Conservation (phyloP, 208 protist genomes). For the Acanthamoeba healyi region DNA sequence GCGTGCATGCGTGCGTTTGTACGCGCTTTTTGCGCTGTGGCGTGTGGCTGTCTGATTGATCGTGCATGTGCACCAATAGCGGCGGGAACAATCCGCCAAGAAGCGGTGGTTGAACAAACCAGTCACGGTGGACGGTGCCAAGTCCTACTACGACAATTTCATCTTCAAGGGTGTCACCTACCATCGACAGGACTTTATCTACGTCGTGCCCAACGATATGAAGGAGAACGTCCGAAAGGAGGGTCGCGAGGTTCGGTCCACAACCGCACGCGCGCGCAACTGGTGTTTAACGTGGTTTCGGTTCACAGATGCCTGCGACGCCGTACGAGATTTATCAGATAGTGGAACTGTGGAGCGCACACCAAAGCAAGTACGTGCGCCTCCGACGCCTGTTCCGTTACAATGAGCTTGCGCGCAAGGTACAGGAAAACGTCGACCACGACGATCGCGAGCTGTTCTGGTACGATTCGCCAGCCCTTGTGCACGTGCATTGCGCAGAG, state of each 20-base stretch:
- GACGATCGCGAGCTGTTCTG: not conserved
- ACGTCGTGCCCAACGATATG: constrained; percentile 25
- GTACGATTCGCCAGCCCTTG: not conserved
- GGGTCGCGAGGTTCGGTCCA: not conserved
- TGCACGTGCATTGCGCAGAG: not conserved
- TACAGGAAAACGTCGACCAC: not conserved
- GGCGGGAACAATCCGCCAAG: not conserved
- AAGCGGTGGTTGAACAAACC: constrained; percentile 3
- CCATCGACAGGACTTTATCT: not conserved
- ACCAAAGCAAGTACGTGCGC: not conserved
- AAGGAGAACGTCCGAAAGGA: not conserved
- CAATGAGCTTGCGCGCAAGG: not conserved
- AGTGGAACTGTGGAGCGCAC: not conserved
- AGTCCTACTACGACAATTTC: constrained; percentile 11
- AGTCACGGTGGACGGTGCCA: no score
- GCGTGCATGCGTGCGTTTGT: not conserved
- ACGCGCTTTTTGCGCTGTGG: not conserved
- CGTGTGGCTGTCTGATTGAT: not conserved
- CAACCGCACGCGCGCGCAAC: not conserved
- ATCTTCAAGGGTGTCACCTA: not conserved
- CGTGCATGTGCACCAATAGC: not conserved
- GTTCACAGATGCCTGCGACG: not conserved
- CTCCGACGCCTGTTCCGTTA: constrained; percentile 18
- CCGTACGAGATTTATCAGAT: constrained; percentile 52
- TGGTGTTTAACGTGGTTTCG: not conserved